Evolutionary conservation across 2,329 filamentous ascomycete species (phyloP), one percentile per base, ranked within the genome.

Genomic region (Trichophyton simii): DNA sequence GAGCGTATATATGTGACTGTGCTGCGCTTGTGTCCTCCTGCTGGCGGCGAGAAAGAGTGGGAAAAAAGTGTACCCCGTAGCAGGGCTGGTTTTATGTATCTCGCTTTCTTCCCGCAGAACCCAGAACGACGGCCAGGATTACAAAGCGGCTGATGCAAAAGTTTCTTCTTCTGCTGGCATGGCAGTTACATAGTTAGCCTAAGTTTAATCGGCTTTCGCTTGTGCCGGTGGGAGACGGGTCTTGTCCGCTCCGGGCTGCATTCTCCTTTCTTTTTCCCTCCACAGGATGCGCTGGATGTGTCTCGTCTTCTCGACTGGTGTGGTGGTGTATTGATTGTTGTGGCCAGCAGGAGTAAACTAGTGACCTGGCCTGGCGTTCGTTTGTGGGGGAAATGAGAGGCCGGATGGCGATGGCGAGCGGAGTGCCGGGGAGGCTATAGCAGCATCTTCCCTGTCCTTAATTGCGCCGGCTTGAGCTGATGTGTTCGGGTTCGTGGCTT

Each of bases 101-200:
- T 31, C 28, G 8, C 34, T 25, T 28, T 25, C 50, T n/a, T 34
- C 31, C 28, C 15, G 34, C 34, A 38, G 34, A 38, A 13, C 13
- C 13, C 28, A 25, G 28, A 31, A 28, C 31, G 28, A 38, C 34
- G 31, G 28, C 31, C 50, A 55, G 50, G 50, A 34, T 55, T 55
- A 55, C 50, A 55, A 55, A 55, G 50, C 50, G 50, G 50, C 46
- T 50, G 46, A 50, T 50, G 46, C 46, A 22, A 25, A 50, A 38
- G 28, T 36, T 34, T 55, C 20, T 55, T 28, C 20, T 3, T n/a
- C 6, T 18, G n/a, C n/a, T 20, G 18, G n/a, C 20, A 50, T 15
- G 46, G 20, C 46, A 28, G 46, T 50, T 22, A 22, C 2, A 2
- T 22, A 22, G 22, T 3, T 50, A 50, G 46, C 46, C 46, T 50